A percentile compares a stretch with the other conserved stretches of the same genome.
These are phyloP conservation scores for Oryza meyeriana DNA, from an alignment of 176 grass and related monocot species.

Conservation along the genomic window DNA sequence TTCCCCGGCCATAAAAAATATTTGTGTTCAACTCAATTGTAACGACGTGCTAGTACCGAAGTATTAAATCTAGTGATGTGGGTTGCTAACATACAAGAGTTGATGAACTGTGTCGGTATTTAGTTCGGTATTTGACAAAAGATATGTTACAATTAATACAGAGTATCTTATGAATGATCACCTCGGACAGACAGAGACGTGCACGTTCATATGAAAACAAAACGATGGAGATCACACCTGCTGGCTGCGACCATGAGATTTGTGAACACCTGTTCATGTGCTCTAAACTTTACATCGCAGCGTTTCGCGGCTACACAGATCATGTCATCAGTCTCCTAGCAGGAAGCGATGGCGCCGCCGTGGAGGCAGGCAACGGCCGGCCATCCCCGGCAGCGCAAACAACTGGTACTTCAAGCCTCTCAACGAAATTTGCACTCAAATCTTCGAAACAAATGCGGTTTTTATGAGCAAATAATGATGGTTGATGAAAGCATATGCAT, in stretches of 20 bases:
- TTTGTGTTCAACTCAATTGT: no score
- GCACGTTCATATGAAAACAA: no score
- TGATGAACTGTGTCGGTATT: no score
- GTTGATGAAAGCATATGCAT: background rate
- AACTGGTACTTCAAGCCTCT: background rate
- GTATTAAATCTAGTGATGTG: no score
- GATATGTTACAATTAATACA: background rate
- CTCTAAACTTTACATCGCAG: constrained; percentile 20
- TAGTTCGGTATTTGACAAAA: background rate
- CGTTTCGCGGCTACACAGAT: background rate
- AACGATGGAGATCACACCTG: background rate
- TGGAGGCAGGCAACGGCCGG: background rate
- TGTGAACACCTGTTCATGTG: constrained; percentile 4
- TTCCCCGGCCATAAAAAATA: no score
- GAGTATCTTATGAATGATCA: background rate
- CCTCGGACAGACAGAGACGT: background rate
- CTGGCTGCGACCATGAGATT: background rate
- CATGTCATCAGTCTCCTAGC: background rate
- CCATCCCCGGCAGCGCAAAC: background rate
- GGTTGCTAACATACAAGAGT: no score
- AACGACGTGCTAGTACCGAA: no score
- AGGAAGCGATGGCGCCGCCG: background rate
- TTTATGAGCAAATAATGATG: no score
- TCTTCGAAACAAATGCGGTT: no score
- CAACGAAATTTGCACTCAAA: no score